Conservation (phyloP, 2,329 filamentous ascomycete species). For the Dendryphion nanum region DNA sequence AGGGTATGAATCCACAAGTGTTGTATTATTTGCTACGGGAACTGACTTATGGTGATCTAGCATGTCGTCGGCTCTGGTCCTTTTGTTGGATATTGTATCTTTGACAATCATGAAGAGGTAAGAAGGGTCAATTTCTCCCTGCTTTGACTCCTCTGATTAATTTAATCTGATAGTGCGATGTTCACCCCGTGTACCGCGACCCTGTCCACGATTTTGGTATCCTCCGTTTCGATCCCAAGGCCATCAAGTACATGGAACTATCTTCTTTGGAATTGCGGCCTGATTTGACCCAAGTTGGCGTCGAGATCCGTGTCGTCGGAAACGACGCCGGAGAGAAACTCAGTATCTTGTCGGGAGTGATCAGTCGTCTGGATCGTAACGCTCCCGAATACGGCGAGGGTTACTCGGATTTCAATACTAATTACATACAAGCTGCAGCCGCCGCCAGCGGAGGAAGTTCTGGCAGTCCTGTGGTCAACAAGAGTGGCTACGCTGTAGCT, state of each 20-base stretch:
- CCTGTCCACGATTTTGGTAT: slow-evolving; percentile 99
- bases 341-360: slow-evolving; percentile 95
- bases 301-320: slow-evolving; percentile 94
- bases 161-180: slow-evolving; percentile 94
- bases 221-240: slow-evolving; percentile 89
- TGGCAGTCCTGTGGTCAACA: slow-evolving; percentile 96
- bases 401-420: slow-evolving; percentile 94
- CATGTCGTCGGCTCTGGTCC: slow-evolving; percentile 95
- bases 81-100: slow-evolving; percentile 97
- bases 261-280: slow-evolving; percentile 77
- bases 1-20: slow-evolving; percentile 26
- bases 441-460: slow-evolving; percentile 96
- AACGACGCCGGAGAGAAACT: slow-evolving; percentile 99
- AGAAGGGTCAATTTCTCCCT: too few species aligned
- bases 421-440: slow-evolving; percentile 97
- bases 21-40: not conserved
- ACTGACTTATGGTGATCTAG: slow-evolving; percentile 38
- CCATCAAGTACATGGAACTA: slow-evolving; percentile 96
- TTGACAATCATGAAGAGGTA: slow-evolving; percentile 92
- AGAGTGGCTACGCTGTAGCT: slow-evolving; percentile 87
- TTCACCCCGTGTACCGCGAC: slow-evolving; percentile 94
- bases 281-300: slow-evolving; percentile 82
- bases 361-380: slow-evolving; percentile 92
- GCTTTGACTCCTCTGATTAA: slow-evolving; percentile 1
- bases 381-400: slow-evolving; percentile 97